Evolutionary conservation across 495 filamentous ascomycete genomes (phyloP).

Genomic region (Trichocladium antarcticum): DNA sequence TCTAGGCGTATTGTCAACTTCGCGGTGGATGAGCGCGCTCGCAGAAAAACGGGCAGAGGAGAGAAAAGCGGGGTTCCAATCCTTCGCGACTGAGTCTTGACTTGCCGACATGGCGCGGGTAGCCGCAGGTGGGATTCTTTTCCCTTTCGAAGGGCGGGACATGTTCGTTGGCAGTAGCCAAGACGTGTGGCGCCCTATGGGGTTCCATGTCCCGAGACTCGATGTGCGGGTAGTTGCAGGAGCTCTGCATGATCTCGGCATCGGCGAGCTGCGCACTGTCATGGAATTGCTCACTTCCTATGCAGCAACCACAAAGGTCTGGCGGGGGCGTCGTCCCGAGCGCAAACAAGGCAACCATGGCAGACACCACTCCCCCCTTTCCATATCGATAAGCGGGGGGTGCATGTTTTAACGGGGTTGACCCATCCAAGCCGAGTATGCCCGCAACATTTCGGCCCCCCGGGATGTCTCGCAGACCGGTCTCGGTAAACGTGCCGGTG

Average conservation of each 20-base stretch:
- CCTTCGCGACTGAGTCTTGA: conserved; percentile 3
- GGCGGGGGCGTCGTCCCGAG: not conserved
- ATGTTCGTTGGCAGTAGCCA: conserved; percentile 5
- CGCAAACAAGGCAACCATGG: conserved; percentile 13
- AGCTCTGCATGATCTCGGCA: conserved; percentile 10
- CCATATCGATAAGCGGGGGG: not conserved
- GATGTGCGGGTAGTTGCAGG: conserved; percentile 14
- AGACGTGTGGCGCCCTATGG: conserved; percentile 11
- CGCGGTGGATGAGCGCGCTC: conserved; percentile 1
- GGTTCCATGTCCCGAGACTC: not conserved
- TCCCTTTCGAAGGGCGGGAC: conserved; percentile 6
- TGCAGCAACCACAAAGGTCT: not conserved
- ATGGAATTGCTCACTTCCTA: conserved; percentile 1
- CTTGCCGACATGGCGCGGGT: conserved; percentile 4
- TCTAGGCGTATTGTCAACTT: not conserved
- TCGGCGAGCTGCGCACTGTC: conserved; percentile 5
- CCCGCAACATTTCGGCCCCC: conserved; percentile 1
- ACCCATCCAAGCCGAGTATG: conserved; percentile 6
- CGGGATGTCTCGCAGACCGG: conserved; percentile 11
- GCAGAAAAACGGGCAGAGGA: not conserved
- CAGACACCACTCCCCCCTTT: conserved; percentile 3
- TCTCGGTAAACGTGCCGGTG: conserved; percentile 10
- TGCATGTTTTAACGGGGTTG: conserved; percentile 4
- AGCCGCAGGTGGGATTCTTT: conserved; percentile 5
- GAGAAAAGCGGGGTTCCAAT: not conserved